These are phyloP conservation scores for Zymoseptoria crescenta DNA, from an alignment of 2,329 filamentous ascomycete genomes.

Conservation along the genomic window DNA sequence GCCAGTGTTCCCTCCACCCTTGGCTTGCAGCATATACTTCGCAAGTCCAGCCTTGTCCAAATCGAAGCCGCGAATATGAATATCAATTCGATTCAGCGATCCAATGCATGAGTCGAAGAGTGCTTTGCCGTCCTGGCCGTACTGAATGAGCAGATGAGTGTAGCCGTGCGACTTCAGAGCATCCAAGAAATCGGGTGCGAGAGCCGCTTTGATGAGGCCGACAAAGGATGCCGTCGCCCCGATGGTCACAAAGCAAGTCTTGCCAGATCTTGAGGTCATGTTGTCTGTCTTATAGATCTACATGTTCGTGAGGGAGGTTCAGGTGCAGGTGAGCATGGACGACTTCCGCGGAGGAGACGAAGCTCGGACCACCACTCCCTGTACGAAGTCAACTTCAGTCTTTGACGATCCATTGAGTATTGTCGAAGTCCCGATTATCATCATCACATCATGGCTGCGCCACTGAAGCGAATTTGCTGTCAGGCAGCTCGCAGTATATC, in stretches of 20 bases:
- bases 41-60: constrained; percentile 56
- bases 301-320: constrained; percentile 9
- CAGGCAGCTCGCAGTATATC: constrained; percentile 16
- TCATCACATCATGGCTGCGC: constrained; percentile 21
- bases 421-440: neutral
- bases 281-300: constrained; percentile 3
- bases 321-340: constrained; percentile 1
- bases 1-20: constrained; percentile 33
- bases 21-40: constrained; percentile 50
- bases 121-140: constrained; percentile 58
- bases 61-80: constrained; percentile 56
- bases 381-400: constrained; percentile 6
- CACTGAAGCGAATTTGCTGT: constrained; percentile 24
- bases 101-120: constrained; percentile 41
- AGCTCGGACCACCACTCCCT: constrained; percentile 10
- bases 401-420: neutral
- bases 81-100: constrained; percentile 1
- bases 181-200: constrained; percentile 55
- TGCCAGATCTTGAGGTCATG: constrained; percentile 17
- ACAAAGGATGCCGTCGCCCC: constrained; percentile 85
- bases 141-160: constrained; percentile 69
- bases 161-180: constrained; percentile 54
- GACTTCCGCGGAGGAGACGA: constrained; percentile 3
- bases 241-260: constrained; percentile 75
- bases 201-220: constrained; percentile 57